Conservation (phyloP, 2,329 filamentous ascomycete species). For the Phialophora tarda region DNA sequence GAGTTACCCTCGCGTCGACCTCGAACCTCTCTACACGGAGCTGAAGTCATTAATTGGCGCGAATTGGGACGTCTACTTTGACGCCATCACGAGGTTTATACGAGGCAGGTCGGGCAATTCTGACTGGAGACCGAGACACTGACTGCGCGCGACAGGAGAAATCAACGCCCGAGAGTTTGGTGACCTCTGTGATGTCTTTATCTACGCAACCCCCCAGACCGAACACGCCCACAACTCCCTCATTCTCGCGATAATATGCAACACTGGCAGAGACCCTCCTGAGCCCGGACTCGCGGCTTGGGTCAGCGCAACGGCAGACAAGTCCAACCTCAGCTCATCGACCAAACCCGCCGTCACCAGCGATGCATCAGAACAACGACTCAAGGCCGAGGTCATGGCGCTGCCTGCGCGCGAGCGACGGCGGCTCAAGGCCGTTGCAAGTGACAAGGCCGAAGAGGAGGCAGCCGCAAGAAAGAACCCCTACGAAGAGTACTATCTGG, state of each 20-base stretch:
- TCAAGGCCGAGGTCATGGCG: constrained; percentile 69
- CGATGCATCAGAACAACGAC: constrained; percentile 66
- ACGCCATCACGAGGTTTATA: constrained; percentile 62
- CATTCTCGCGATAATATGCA: constrained; percentile 63
- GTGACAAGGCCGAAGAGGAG: constrained; percentile 37
- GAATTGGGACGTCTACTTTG: constrained; percentile 66
- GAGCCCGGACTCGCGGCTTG: constrained; percentile 67
- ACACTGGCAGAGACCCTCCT: constrained; percentile 64
- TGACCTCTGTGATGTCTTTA: constrained; percentile 61
- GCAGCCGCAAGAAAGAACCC: constrained; percentile 38
- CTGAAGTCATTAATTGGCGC: constrained; percentile 65
- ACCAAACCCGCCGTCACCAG: constrained; percentile 58
- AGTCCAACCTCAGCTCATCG: constrained; percentile 50
- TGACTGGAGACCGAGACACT: constrained; percentile 11
- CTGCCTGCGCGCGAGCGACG: constrained; percentile 65
- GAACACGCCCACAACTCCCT: constrained; percentile 68
- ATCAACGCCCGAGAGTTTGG: constrained; percentile 67
- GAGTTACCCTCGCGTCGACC: constrained; percentile 64
- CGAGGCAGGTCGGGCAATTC: constrained; percentile 54
- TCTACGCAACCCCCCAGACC: constrained; percentile 58
- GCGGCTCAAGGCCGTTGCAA: constrained; percentile 56
- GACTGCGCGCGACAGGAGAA: constrained; percentile 51
- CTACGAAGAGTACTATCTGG: constrained; percentile 52
- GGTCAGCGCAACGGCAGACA: constrained; percentile 64
- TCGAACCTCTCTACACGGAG: constrained; percentile 67